These are phyloP conservation scores for Boletus subcaerulescens DNA, from an alignment of 768 basidiomycete genomes.

Conservation along the genomic window DNA sequence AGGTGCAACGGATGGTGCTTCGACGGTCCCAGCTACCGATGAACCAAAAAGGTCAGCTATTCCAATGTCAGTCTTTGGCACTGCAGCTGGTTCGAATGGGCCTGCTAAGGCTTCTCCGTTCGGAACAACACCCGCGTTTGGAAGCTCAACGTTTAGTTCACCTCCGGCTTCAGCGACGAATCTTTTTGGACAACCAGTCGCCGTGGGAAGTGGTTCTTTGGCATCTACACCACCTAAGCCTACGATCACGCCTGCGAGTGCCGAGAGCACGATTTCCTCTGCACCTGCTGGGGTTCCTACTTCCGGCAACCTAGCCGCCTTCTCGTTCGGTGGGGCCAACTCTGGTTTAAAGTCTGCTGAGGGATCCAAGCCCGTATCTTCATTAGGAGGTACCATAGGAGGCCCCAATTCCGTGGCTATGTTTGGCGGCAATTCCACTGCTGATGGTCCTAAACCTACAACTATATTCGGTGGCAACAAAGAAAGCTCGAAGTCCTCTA, in stretches of 20 bases:
- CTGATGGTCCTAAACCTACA: constrained; percentile 15
- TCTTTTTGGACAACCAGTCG: constrained; percentile 13
- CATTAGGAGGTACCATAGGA: constrained; percentile 15
- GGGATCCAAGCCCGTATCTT: constrained; percentile 12
- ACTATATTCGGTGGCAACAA: constrained; percentile 4
- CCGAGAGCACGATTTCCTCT: constrained; percentile 14
- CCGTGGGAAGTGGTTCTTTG: constrained; percentile 17
- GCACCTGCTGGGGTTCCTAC: constrained; percentile 16
- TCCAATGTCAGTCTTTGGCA: constrained; percentile 20
- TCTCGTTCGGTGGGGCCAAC: constrained; percentile 20
- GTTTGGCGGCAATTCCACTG: constrained; percentile 8
- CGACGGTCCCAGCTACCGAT: constrained; percentile 14
- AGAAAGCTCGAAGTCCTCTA: constrained; percentile 2
- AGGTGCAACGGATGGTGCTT: constrained; percentile 22
- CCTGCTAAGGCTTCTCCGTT: constrained; percentile 24
- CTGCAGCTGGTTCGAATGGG: constrained; percentile 16
- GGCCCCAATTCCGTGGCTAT: background rate
- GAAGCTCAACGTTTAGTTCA: constrained; percentile 15
- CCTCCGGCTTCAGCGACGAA: constrained; percentile 12
- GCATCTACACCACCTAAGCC: constrained; percentile 20
- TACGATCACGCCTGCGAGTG: constrained; percentile 8
- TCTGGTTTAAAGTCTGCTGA: constrained; percentile 15
- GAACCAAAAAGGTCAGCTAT: constrained; percentile 25
- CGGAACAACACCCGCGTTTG: constrained; percentile 19
- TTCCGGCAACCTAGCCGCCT: constrained; percentile 8